These are phyloP conservation scores for Rosa chinensis DNA, from an alignment of 306 rosid species.

Conservation along the genomic window DNA sequence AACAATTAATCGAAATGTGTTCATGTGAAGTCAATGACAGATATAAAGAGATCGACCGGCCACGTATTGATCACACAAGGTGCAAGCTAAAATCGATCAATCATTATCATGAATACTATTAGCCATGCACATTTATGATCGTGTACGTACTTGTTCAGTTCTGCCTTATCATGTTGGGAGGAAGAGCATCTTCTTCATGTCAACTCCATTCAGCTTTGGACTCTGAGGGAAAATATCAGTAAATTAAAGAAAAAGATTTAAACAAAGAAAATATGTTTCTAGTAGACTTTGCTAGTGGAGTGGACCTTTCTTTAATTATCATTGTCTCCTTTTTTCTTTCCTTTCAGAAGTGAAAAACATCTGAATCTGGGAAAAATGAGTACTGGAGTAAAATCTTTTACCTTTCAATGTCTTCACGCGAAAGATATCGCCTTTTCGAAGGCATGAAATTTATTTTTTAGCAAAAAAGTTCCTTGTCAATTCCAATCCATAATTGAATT, in stretches of 20 bases:
- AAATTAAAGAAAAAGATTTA: neutral
- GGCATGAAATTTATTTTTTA: neutral
- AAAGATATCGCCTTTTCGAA: neutral
- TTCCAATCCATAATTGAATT: neutral
- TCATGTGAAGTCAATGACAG: slow-evolving; percentile 1
- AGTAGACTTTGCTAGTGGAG: neutral
- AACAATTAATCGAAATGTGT: neutral
- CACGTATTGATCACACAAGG: neutral
- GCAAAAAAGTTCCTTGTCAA: neutral
- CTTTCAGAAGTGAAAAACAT: neutral
- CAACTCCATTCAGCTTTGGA: neutral
- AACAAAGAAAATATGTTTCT: neutral
- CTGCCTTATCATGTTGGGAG: neutral
- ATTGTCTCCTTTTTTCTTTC: neutral
- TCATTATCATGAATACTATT: neutral
- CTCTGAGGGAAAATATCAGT: neutral
- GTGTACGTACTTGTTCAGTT: neutral
- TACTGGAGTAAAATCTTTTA: neutral
- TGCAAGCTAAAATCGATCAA: neutral
- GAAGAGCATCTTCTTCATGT: neutral
- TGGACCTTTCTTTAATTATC: neutral
- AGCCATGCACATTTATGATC: slow-evolving; percentile 2
- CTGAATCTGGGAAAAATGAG: neutral
- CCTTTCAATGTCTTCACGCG: neutral
- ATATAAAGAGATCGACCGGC: neutral